These are phyloP conservation scores for Ceratonia siliqua DNA, from an alignment of 306 rosid species.

Conservation along the genomic window DNA sequence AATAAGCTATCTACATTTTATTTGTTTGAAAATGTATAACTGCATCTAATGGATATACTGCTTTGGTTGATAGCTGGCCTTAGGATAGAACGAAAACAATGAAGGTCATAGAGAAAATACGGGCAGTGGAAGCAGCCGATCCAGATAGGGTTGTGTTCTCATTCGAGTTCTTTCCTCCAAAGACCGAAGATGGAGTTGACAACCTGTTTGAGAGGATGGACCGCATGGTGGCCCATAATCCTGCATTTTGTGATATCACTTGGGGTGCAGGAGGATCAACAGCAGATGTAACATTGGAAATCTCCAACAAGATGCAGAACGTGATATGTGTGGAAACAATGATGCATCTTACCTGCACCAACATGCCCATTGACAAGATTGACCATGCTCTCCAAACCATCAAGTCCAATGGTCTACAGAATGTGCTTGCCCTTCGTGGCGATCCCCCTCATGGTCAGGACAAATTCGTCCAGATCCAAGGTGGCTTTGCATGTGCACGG, in stretches of 20 bases:
- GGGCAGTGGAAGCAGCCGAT: conserved; percentile 45
- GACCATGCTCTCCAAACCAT: conserved; percentile 87
- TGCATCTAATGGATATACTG: conserved; percentile 31
- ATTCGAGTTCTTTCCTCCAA: conserved; percentile 92
- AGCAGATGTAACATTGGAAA: conserved; percentile 87
- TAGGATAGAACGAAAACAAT: conserved; percentile 33
- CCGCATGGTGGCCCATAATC: conserved; percentile 92
- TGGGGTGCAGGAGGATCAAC: conserved; percentile 99
- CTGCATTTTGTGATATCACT: conserved; percentile 90
- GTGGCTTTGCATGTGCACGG: conserved; percentile 93
- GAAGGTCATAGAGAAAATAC: conserved; percentile 90
- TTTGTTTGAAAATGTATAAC: neutral
- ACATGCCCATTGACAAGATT: conserved; percentile 93
- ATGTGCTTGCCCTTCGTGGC: conserved; percentile 94
- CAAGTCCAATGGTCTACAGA: conserved; percentile 87
- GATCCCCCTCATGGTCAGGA: conserved; percentile 99
- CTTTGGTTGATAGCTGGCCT: conserved; percentile 18
- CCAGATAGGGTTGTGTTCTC: conserved; percentile 78
- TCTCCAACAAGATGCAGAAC: conserved; percentile 93
- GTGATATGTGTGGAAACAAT: conserved; percentile 84
- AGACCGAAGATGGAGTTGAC: conserved; percentile 94
- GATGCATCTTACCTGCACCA: conserved; percentile 99
- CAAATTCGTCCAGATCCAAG: conserved; percentile 84
- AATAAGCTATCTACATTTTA: neutral
- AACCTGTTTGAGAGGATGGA: conserved; percentile 94